phyloP scores from a whole-genome alignment of 1,284 basidiomycete genomes.

The Trichosporon ovoides region DNA sequence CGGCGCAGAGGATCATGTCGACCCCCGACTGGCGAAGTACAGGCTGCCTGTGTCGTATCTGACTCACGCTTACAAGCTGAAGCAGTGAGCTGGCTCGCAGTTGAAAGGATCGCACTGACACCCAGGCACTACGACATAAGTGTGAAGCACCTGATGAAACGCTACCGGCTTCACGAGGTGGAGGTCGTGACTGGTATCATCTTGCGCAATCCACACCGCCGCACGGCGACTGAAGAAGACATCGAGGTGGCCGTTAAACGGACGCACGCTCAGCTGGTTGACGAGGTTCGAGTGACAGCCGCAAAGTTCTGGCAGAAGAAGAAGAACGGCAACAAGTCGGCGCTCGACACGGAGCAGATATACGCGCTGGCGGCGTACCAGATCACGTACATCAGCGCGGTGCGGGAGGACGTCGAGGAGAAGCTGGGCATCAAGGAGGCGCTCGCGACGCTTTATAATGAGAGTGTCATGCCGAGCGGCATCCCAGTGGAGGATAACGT shows the following conservation, averaged over 20 bases:
- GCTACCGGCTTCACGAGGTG: conserved; percentile 26
- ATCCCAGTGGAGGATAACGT: neutral
- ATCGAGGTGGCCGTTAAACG: conserved; percentile 16
- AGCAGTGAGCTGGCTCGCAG: conserved; percentile 14
- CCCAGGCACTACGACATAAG: conserved; percentile 9
- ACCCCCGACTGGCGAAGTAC: conserved; percentile 17
- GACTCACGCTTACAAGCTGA: conserved; percentile 22
- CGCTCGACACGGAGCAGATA: conserved; percentile 16
- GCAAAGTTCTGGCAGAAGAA: neutral
- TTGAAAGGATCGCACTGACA: neutral
- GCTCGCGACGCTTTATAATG: conserved; percentile 11
- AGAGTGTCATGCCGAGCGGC: neutral
- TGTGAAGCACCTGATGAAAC: conserved; percentile 17
- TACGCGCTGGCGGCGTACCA: conserved; percentile 32
- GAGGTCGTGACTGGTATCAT: conserved; percentile 26
- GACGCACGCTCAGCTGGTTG: neutral
- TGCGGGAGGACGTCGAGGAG: conserved; percentile 8
- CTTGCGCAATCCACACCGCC: conserved; percentile 19
- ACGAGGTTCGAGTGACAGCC: neutral
- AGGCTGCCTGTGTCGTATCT: conserved; percentile 19
- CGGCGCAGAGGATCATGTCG: neutral
- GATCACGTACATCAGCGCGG: conserved; percentile 22
- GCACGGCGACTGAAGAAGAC: conserved; percentile 19
- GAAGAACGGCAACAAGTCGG: neutral
- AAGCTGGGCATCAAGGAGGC: conserved; percentile 2